Evolutionary conservation across 2,329 filamentous ascomycete species (phyloP).

Genomic region (Coniosporium tulheliwenetii): DNA sequence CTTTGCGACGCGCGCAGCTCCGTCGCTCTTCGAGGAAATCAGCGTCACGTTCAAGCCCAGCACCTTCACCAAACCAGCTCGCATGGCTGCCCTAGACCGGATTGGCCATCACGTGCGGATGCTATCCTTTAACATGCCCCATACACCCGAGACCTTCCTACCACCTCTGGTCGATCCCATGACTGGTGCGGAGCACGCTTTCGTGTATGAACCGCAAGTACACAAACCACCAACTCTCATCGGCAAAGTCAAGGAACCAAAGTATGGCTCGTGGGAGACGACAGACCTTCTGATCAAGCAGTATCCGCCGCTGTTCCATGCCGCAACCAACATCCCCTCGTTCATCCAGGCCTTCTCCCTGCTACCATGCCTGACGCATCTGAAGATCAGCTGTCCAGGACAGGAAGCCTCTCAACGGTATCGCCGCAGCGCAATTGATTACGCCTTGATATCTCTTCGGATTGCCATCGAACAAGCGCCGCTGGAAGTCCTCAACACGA

Average conservation of each 20-base stretch:
- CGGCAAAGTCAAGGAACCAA: slow-evolving; percentile 45
- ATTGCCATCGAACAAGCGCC: slow-evolving; percentile 66
- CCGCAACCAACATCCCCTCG: slow-evolving; percentile 71
- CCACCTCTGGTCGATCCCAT: slow-evolving; percentile 68
- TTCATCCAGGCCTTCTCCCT: slow-evolving; percentile 62
- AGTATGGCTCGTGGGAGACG: slow-evolving; percentile 66
- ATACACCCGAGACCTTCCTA: slow-evolving; percentile 64
- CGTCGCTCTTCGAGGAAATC: slow-evolving; percentile 52
- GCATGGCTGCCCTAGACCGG: slow-evolving; percentile 58
- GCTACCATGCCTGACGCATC: slow-evolving; percentile 54
- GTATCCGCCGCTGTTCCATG: slow-evolving; percentile 79
- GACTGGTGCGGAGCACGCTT: slow-evolving; percentile 63
- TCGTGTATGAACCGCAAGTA: slow-evolving; percentile 65
- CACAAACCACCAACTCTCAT: slow-evolving; percentile 38
- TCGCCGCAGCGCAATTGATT: slow-evolving; percentile 67
- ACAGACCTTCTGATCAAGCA: slow-evolving; percentile 72
- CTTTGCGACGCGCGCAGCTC: slow-evolving; percentile 54
- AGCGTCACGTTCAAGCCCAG: slow-evolving; percentile 56
- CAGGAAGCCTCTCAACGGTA: slow-evolving; percentile 55
- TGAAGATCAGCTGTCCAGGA: slow-evolving; percentile 62
- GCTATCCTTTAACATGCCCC: slow-evolving; percentile 62
- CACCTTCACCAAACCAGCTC: slow-evolving; percentile 59
- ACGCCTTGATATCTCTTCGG: slow-evolving; percentile 72
- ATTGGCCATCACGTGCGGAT: slow-evolving; percentile 68
- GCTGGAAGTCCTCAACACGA: slow-evolving; percentile 46